Base-by-base conservation (phyloP, 441 rosid species). In the Gossypium schwendimanii region DNA sequence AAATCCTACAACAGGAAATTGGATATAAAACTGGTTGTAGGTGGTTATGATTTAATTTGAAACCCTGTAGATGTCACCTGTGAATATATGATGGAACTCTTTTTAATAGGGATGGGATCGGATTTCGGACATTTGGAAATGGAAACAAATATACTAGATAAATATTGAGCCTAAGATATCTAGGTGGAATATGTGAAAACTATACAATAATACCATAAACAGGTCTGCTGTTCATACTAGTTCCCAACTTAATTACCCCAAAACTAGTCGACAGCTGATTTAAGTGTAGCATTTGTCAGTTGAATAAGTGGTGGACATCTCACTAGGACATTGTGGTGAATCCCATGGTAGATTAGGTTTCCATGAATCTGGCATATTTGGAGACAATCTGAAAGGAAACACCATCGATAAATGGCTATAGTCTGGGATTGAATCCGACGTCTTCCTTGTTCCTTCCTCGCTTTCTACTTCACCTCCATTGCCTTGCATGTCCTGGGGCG, bases 331-430 rank as follows among this genome's bases (percentile, higher is more conserved):
- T 0, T 81, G 73, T 10, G 86, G 86, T 63, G 87, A 87, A 73
- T 85, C 95, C 89, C 91, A 88, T 54, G 76, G 73, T 74, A 79
- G 57, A 75, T 65, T 77, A n/a, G 76, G 73, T 63, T 79, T 82
- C 87, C 84, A 84, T 24, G 78, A 70, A 39, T 79, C 84, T 0
- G 79, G 68, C 11, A 73, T 31, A 72, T 69, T 71, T 2, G 76
- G 31, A 6, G 88, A 79, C 81, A 86, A 78, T 63, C 77, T 87
- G 81, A 86, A 85, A n/a, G 95, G 95, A 52, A 88, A 85, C 11
- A 81, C 82, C 1, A 85, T 79, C 0, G 87, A 59, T 47, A 53
- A 18, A 53, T 81, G 70, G 10, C 73, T 55, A 2, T 55, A 31
- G 4, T 75, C 84, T 2, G 65, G 61, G 24, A 17, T 63, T 9